Evolutionary conservation across 164 flowering plant species (phyloP).

Genomic region (Litsea cubeba): DNA sequence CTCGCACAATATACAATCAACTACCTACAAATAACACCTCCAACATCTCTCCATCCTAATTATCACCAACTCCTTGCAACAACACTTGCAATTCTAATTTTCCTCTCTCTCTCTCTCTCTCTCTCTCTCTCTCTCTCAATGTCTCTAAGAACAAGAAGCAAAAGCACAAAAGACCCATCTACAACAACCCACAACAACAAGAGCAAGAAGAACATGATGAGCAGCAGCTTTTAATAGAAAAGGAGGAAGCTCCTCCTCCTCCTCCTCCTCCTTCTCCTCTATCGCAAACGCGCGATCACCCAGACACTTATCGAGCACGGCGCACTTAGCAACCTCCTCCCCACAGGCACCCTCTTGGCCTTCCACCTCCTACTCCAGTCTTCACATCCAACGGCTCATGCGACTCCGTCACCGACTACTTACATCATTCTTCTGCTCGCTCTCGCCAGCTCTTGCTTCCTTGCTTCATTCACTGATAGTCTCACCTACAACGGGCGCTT

Average conservation of each 20-base stretch:
- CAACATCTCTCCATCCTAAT: not conserved
- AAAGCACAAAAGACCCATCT: not conserved
- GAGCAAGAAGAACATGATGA: not conserved
- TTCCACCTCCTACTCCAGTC: constrained; percentile 50
- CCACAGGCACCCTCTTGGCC: constrained; percentile 60
- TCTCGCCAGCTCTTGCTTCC: constrained; percentile 41
- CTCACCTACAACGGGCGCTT: constrained; percentile 35
- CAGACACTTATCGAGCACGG: constrained; percentile 42
- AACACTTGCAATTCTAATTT: not conserved
- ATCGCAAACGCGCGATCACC: constrained; percentile 35
- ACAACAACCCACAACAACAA: not conserved
- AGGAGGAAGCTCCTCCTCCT: not conserved
- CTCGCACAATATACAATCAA: too few relatives aligned
- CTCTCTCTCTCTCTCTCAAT: constrained; percentile 7
- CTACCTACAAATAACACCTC: too few relatives aligned
- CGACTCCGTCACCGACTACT: constrained; percentile 29
- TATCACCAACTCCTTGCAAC: not conserved
- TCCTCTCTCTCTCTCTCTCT: not conserved
- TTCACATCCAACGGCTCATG: constrained; percentile 59
- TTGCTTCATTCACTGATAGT: constrained; percentile 66
- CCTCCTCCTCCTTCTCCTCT: constrained; percentile 14
- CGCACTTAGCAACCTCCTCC: constrained; percentile 62
- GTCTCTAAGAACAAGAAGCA: constrained; percentile 25
- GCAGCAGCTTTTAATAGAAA: not conserved
- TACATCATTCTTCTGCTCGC: constrained; percentile 27